phyloP scores from a whole-genome alignment of 768 basidiomycete genomes.

The Lentinula detonsa region DNA sequence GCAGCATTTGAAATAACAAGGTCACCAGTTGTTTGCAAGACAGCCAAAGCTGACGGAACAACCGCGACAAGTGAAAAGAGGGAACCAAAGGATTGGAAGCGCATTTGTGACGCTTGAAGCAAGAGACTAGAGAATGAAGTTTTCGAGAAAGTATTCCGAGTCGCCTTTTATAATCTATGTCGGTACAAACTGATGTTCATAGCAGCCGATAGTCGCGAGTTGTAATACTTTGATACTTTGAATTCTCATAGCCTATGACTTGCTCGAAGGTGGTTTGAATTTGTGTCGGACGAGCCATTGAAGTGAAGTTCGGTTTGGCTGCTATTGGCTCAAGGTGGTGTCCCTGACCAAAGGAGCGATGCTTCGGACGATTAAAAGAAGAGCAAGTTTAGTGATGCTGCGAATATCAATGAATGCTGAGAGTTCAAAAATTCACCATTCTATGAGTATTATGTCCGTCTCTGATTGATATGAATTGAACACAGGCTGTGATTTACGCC shows the following conservation, averaged over 20 bases:
- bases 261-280: neutral
- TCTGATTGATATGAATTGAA: too few species aligned
- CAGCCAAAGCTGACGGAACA: neutral
- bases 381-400: neutral
- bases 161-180: neutral
- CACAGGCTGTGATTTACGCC: too few species aligned
- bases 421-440: too few species aligned
- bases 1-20: conserved; percentile 22
- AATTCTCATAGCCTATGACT: neutral
- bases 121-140: neutral
- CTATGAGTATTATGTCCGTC: too few species aligned
- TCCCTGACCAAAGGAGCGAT: neutral
- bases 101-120: neutral
- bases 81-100: neutral
- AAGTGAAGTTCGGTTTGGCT: neutral
- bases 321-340: neutral
- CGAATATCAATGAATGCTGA: neutral
- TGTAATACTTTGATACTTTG: neutral
- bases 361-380: neutral
- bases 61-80: neutral
- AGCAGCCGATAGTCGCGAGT: neutral
- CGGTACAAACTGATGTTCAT: neutral
- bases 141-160: neutral
- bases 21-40: conserved; percentile 18
- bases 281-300: neutral